These are phyloP conservation scores for Candida multigemmis DNA, from an alignment of 805 yeast species.

Conservation along the genomic window DNA sequence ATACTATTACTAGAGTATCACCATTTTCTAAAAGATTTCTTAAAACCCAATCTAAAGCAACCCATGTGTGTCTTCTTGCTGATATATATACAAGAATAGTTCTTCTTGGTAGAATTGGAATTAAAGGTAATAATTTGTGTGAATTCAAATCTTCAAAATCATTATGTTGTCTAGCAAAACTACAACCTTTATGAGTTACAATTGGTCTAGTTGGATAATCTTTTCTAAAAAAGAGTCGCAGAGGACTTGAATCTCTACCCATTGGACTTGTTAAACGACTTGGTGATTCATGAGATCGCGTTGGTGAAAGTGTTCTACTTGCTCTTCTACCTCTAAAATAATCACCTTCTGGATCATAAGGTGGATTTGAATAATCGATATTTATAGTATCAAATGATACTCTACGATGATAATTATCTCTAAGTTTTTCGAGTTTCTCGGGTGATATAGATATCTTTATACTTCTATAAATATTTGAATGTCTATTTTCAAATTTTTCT, in stretches of 20 bases:
- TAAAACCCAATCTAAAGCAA: conserved; percentile 64
- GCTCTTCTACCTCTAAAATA: conserved; percentile 4
- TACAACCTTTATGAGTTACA: conserved; percentile 30
- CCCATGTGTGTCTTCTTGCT: conserved; percentile 78
- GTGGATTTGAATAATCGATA: conserved; percentile 15
- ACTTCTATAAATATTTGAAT: too few species aligned
- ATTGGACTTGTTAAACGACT: conserved; percentile 8
- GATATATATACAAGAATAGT: conserved; percentile 55
- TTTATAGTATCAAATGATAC: conserved; percentile 51
- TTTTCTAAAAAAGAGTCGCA: conserved; percentile 4
- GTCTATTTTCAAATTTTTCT: too few species aligned
- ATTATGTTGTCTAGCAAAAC: conserved; percentile 38
- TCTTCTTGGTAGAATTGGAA: conserved; percentile 41
- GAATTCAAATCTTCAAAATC: conserved; percentile 39
- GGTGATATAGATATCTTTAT: too few species aligned
- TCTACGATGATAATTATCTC: conserved; percentile 15
- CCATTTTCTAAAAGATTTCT: conserved; percentile 48
- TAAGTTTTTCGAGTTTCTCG: conserved; percentile 3
- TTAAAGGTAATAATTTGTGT: conserved; percentile 18
- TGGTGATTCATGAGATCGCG: conserved; percentile 3
- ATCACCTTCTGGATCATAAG: conserved; percentile 9
- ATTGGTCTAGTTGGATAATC: conserved; percentile 32
- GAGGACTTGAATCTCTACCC: conserved; percentile 1
- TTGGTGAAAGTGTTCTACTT: conserved; percentile 4
- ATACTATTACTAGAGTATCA: conserved; percentile 55